Evolutionary conservation across 495 filamentous ascomycete genomes (phyloP), one percentile per base, ranked within the genome.

Genomic region (Neurospora discreta): DNA sequence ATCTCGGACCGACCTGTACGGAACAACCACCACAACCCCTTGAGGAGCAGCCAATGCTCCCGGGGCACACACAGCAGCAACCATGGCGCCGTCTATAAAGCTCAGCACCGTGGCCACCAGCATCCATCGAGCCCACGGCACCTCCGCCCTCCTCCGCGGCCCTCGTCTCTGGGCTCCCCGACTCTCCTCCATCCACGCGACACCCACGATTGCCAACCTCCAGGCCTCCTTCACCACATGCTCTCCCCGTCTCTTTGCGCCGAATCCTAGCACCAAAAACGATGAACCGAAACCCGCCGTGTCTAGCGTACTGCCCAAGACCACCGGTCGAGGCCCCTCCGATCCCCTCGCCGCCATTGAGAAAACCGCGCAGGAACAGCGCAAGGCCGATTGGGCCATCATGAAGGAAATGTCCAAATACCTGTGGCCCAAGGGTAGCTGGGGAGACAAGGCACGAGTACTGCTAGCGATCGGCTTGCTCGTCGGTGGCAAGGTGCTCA

Each of bases 371-470:
- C 92, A 93, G 75, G 94, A 97, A 80, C 95, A 98, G 82, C 87
- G 95, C 67, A 96, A 93, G 81, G 96, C 94, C 7, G 95, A 99
- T 74, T 98, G 96, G 95, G 93, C 93, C 8, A 99, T 99, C 67
- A 95, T 99, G 84, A 96, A 93, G 82, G 93, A 98, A 80, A 98
- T 99, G 94, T 89, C 91, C 58, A 90, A 88, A 71, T 99, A 99
- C 80, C 81, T 99, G n/a, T 99, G 95, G 95, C 95, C 95, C 39
- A 97, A 95, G 87, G 89, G 91, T 80, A 93, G 91, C 76, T 82
- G 91, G 76, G 90, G 90, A 30, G 94, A 94, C 9, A 93, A 94
- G 80, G 82, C 91, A 71, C 90, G 95, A 74, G 95, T 99, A 41
- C 88, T 91, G 38, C 83, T 95, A 30, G 91, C 94, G 15, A 84